Conservation (phyloP, 164 flowering plant genomes). For the Litsea cubeba region DNA sequence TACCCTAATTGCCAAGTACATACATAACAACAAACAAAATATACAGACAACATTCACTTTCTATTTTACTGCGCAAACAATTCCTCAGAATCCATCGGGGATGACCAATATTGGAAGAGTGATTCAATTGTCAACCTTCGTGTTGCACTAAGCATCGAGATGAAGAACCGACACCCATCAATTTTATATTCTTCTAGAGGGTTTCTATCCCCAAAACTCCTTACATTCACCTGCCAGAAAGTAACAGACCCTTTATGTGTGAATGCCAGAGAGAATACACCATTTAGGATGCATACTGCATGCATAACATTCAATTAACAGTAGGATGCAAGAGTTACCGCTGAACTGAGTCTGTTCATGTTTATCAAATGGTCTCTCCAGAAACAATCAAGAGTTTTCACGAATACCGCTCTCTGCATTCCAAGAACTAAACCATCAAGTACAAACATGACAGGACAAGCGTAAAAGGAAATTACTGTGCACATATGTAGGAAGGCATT, state of each 20-base stretch:
- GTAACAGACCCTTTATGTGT: background rate
- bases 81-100: conserved; percentile 81
- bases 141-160: conserved; percentile 91
- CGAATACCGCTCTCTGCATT: conserved; percentile 69
- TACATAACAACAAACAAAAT: background rate
- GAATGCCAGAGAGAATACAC: background rate
- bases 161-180: conserved; percentile 94
- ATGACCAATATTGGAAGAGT: conserved; percentile 81
- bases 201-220: conserved; percentile 92
- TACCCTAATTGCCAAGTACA: background rate
- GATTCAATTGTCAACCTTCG: conserved; percentile 80
- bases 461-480: background rate
- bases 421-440: conserved; percentile 4
- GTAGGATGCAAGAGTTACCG: conserved; percentile 40
- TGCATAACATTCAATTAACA: background rate
- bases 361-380: conserved; percentile 97
- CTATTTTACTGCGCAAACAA: conserved; percentile 26
- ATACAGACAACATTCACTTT: background rate
- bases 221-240: conserved; percentile 72
- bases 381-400: conserved; percentile 86
- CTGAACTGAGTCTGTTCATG: conserved; percentile 92
- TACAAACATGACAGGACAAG: background rate
- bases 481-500: background rate
- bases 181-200: conserved; percentile 98
- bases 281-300: background rate